Conservation (phyloP, 2,329 filamentous ascomycete species). For the Microdochium nivale region DNA sequence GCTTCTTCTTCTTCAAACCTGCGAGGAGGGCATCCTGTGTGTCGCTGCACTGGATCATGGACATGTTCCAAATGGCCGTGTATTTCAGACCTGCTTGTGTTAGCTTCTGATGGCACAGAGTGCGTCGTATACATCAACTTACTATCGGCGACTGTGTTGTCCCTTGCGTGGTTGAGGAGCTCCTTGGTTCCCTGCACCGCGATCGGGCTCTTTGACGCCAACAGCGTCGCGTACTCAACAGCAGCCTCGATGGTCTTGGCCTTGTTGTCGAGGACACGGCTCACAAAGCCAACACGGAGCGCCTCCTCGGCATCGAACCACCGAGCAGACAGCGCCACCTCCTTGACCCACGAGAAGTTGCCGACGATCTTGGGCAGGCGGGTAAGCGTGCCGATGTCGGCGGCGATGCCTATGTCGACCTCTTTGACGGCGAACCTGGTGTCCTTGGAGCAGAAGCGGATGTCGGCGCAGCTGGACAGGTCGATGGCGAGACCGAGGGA, state of each 20-base stretch:
- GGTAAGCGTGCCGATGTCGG: conserved; percentile 68
- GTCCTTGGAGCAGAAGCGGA: conserved; percentile 54
- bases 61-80: conserved; percentile 80
- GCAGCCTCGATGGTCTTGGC: conserved; percentile 17
- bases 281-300: conserved; percentile 60
- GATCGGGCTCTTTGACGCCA: conserved; percentile 79
- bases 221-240: conserved; percentile 27
- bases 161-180: conserved; percentile 44
- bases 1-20: conserved; percentile 68
- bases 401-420: conserved; percentile 73
- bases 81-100: conserved; percentile 57
- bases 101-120: conserved; percentile 7
- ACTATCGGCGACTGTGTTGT: conserved; percentile 71
- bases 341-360: conserved; percentile 68
- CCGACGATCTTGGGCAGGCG: conserved; percentile 67
- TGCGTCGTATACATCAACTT: conserved; percentile 20
- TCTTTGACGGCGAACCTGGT: conserved; percentile 67
- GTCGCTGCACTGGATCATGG: conserved; percentile 73
- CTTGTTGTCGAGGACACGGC: conserved; percentile 46
- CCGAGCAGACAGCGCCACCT: conserved; percentile 64
- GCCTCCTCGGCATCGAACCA: conserved; percentile 64
- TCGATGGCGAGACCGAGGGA: conserved; percentile 73
- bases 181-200: conserved; percentile 22
- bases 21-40: conserved; percentile 66
- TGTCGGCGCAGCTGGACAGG: conserved; percentile 59